Evolutionary conservation across 2,329 filamentous ascomycete genomes (phyloP).

Genomic region (Thielaviopsis euricoi): DNA sequence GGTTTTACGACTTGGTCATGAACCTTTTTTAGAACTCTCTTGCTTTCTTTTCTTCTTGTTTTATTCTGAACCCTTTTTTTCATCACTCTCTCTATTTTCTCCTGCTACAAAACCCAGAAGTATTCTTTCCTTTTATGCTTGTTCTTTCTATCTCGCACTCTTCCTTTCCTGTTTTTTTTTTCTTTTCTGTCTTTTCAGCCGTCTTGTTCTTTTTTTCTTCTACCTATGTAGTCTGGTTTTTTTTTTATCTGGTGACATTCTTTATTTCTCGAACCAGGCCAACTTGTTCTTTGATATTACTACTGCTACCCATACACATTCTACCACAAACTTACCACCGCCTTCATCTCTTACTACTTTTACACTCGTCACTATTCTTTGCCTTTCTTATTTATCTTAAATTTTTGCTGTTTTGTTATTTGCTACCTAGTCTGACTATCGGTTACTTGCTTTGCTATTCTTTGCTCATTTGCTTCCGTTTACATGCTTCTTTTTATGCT

Average conservation of each 20-base stretch:
- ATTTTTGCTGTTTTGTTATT: neutral
- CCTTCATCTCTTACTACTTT: too few species aligned
- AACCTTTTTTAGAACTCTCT: too few species aligned
- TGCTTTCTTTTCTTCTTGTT: neutral
- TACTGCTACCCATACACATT: too few species aligned
- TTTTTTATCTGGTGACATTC: neutral
- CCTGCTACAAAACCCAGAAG: slow-evolving; percentile 6
- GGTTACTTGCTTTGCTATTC: neutral
- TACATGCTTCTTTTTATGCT: neutral
- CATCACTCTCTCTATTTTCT: slow-evolving; percentile 12
- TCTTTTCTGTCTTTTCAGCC: slow-evolving; percentile 11
- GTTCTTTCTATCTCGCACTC: too few species aligned
- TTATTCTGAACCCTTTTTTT: neutral
- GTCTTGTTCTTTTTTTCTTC: slow-evolving; percentile 6
- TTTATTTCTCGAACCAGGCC: neutral
- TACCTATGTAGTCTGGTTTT: neutral
- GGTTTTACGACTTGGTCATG: too few species aligned
- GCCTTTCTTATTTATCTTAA: neutral
- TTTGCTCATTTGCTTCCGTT: neutral
- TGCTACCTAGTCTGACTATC: neutral
- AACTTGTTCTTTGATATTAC: neutral
- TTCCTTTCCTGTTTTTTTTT: neutral
- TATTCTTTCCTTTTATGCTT: too few species aligned
- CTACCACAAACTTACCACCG: too few species aligned
- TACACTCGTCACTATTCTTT: neutral